Base-by-base conservation (phyloP, 169 alveolate species). In the Plasmodium cynomolgi region DNA sequence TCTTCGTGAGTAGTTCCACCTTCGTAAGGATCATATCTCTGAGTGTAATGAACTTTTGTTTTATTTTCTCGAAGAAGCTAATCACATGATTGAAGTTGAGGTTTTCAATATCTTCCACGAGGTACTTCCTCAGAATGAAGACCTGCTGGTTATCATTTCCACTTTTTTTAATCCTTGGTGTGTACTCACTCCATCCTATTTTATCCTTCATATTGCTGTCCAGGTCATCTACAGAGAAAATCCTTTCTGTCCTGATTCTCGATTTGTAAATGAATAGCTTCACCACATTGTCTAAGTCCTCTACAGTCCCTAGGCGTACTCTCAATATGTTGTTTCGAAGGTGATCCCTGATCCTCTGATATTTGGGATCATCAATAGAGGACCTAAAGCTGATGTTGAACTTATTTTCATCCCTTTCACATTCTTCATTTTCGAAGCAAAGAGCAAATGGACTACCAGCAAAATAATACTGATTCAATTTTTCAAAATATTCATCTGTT, bases 141-240 rank as follows among this genome's bases (percentile, higher is more conserved):
- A 8, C 72, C 13, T 41, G 13, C 2, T 41, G 17, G 0, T 39
- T 83, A 0, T 23, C 9, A 1, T 13, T 34, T 34, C 26, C 68
- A 1, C 20, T 29, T n/a, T 44, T n/a, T 7, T 1, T 23, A 84
- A 39, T 34, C 47, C 54, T 72, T 4, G 93, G 93, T 13, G 93
- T 84, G 39, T 84, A 84, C 56, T 84, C 84, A 17, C 15, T 31
- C 93, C 93, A 84, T 17, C 58, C 41, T 8, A 84, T 44, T n/a
- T 84, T 84, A 9, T 74, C 58, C 34, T 17, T 74, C n/a, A 41
- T 29, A 15, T 1, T 74, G 23, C 41, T 75, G 37, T 84, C 93
- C 58, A 84, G 26, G 20, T 84, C 93, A 9, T 37, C 77, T 1
- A 84, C 26, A 73, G 77, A 58, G 84, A 84, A 84, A 1, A 84